These are phyloP conservation scores for Leucosporidium yakuticum DNA, from an alignment of 768 basidiomycete genomes.

Conservation along the genomic window DNA sequence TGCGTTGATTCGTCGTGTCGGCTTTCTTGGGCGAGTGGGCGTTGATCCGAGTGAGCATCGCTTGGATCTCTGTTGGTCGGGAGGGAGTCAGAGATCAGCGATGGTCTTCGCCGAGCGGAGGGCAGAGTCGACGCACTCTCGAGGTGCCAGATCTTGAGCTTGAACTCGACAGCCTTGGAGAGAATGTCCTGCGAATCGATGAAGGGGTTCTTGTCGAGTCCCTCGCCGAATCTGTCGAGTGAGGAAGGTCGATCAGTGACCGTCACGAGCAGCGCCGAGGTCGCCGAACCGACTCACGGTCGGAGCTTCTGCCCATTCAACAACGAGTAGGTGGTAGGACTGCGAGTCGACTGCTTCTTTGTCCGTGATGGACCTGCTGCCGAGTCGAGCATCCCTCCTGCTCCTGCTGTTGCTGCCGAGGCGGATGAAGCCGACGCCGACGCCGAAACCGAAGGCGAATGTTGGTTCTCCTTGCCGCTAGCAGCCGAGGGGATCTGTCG, in stretches of 20 bases:
- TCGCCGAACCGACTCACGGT: conserved; percentile 5
- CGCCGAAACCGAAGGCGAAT: conserved; percentile 4
- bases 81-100: background rate
- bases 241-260: too few species aligned
- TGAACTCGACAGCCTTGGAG: conserved; percentile 60
- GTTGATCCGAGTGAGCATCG: conserved; percentile 41
- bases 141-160: conserved; percentile 81
- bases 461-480: conserved; percentile 25
- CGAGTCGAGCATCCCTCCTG: background rate
- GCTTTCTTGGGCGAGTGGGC: conserved; percentile 42
- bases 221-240: conserved; percentile 10
- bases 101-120: background rate
- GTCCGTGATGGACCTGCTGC: background rate
- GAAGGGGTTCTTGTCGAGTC: conserved; percentile 38
- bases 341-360: conserved; percentile 5
- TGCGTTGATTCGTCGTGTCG: conserved; percentile 25
- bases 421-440: background rate
- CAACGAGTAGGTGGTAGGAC: conserved; percentile 21
- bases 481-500: conserved; percentile 26
- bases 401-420: background rate
- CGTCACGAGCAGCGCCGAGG: too few species aligned
- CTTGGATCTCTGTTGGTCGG: conserved; percentile 44
- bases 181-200: conserved; percentile 50
- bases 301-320: conserved; percentile 27
- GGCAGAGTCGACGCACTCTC: conserved; percentile 42